Conservation (phyloP, 805 yeast species). For the Candida morakotiae region DNA sequence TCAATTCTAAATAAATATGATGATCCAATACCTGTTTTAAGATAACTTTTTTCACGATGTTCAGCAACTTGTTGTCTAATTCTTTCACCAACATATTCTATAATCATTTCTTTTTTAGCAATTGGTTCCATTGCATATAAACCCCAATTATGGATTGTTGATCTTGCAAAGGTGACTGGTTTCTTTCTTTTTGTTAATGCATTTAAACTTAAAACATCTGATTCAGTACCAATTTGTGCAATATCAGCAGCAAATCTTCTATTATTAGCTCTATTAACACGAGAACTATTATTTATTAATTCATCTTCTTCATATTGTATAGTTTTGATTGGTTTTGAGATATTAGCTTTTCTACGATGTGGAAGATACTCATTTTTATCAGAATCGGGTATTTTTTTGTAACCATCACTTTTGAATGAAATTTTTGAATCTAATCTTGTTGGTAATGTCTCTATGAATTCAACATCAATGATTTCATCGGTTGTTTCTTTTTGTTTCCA, state of each 20-base stretch:
- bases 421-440: constrained; percentile 47
- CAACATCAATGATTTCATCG: constrained; percentile 24
- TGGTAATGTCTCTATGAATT: constrained; percentile 23
- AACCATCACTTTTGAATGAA: constrained; percentile 71
- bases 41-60: constrained; percentile 78
- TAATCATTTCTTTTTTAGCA: constrained; percentile 94
- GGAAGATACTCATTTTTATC: constrained; percentile 75
- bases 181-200: constrained; percentile 86
- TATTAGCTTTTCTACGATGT: constrained; percentile 67
- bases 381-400: constrained; percentile 65
- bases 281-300: constrained; percentile 46
- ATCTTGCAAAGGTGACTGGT: constrained; percentile 94
- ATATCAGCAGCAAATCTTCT: constrained; percentile 88
- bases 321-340: constrained; percentile 61
- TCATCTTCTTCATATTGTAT: constrained; percentile 62
- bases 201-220: constrained; percentile 77
- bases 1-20: constrained; percentile 90
- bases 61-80: constrained; percentile 93
- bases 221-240: constrained; percentile 77
- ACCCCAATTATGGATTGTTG: constrained; percentile 99
- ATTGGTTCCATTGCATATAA: constrained; percentile 92
- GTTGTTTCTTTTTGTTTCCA: constrained; percentile 47
- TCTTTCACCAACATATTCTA: constrained; percentile 95
- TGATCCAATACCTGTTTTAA: constrained; percentile 92
- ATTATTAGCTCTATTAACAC: constrained; percentile 81